Evolutionary conservation across 305 asterid genomes (phyloP).

Genomic region (Plantago coronopus): DNA sequence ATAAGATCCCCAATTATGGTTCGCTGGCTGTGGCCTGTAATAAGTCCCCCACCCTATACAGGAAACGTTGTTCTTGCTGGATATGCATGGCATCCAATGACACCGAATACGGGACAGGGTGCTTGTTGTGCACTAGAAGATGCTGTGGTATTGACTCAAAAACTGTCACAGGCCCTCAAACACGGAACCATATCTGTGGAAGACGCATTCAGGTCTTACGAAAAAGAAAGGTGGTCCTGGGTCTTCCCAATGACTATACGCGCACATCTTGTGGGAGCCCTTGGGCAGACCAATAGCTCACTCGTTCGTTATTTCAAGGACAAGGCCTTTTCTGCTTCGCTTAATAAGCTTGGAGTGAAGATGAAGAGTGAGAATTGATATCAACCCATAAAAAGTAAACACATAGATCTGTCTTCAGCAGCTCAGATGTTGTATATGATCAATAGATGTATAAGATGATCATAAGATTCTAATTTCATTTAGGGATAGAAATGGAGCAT

Average conservation of each 20-base stretch:
- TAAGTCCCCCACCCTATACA: slow-evolving; percentile 54
- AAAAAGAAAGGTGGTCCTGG: slow-evolving; percentile 56
- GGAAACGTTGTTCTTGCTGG: slow-evolving; percentile 79
- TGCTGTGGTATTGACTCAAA: slow-evolving; percentile 52
- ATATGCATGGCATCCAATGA: slow-evolving; percentile 99
- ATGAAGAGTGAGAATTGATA: slow-evolving; percentile 43
- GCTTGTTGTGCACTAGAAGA: slow-evolving; percentile 91
- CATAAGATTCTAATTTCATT: no score
- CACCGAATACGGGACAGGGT: slow-evolving; percentile 94
- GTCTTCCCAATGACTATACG: slow-evolving; percentile 61
- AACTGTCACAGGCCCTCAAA: slow-evolving; percentile 42
- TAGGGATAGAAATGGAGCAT: no score
- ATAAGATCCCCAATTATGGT: slow-evolving; percentile 63
- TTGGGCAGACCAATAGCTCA: slow-evolving; percentile 64
- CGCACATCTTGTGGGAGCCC: slow-evolving; percentile 56
- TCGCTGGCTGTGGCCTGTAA: slow-evolving; percentile 88
- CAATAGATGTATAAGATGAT: no score
- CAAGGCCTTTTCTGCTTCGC: slow-evolving; percentile 55
- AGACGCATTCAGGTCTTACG: slow-evolving; percentile 66
- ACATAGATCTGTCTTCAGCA: no score
- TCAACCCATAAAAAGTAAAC: slow-evolving; percentile 34
- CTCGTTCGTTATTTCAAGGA: slow-evolving; percentile 54
- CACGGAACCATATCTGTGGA: slow-evolving; percentile 35
- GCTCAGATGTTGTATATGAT: no score
- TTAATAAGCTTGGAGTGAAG: slow-evolving; percentile 49